Percentiles rank a stretch among this genome's conserved stretches.
These are phyloP conservation scores for Cucurbita maxima DNA, from an alignment of 306 rosid genomes.

Conservation along the genomic window DNA sequence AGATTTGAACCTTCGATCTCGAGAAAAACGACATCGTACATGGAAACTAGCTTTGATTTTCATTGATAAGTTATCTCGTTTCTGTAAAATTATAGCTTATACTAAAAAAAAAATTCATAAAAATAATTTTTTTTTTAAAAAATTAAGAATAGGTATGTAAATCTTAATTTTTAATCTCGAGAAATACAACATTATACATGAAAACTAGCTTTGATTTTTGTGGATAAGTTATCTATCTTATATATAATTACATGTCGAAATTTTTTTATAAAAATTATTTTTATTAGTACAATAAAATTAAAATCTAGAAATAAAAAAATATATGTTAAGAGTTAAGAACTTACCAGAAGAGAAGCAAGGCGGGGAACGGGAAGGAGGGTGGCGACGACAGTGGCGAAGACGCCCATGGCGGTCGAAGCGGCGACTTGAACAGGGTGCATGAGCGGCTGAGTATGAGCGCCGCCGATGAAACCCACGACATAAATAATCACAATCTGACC, in stretches of 20 bases:
- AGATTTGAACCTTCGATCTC: no score
- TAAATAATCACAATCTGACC: conserved; percentile 60
- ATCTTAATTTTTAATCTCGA: no score
- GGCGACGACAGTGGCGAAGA: conserved; percentile 46
- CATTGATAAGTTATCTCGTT: no score
- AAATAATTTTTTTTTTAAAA: no score
- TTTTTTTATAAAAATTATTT: no score
- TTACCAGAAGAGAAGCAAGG: conserved; percentile 39
- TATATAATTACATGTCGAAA: no score
- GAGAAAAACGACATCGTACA: background rate
- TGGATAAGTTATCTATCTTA: background rate
- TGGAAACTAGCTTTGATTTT: no score
- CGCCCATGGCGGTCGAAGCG: conserved; percentile 38
- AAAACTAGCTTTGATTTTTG: background rate
- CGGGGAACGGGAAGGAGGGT: conserved; percentile 51
- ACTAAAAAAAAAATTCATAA: no score
- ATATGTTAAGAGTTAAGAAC: no score
- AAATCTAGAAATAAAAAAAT: background rate
- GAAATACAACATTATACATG: background rate
- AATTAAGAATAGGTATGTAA: no score
- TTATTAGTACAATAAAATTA: no score
- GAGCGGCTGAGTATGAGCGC: conserved; percentile 16
- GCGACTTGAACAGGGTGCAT: conserved; percentile 60
- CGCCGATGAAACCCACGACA: conserved; percentile 27
- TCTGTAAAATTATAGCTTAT: no score